phyloP scores from a whole-genome alignment of 352 stramenopile genomes.

The Phytopythium chamaehyphon region DNA sequence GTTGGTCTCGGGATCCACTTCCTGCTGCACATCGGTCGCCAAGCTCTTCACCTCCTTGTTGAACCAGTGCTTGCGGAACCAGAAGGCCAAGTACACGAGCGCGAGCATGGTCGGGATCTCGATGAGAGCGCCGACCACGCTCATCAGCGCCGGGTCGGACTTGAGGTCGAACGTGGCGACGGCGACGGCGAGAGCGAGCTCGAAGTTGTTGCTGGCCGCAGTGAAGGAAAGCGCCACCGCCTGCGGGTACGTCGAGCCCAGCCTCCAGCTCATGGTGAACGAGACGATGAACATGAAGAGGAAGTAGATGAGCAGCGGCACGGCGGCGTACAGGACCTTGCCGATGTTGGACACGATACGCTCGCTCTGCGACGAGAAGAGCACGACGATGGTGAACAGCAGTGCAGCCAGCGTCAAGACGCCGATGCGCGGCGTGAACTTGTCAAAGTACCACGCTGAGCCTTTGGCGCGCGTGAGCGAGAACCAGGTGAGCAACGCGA shows the following conservation, averaged over 20 bases:
- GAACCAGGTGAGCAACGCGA: conserved; percentile 33
- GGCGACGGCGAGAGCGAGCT: conserved; percentile 58
- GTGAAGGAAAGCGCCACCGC: conserved; percentile 49
- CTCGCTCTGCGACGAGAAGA: conserved; percentile 60
- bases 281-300: conserved; percentile 50
- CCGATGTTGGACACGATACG: conserved; percentile 48
- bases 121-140: conserved; percentile 60
- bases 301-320: conserved; percentile 60
- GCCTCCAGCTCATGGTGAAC: conserved; percentile 25
- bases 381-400: conserved; percentile 61
- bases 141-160: conserved; percentile 67
- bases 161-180: conserved; percentile 63
- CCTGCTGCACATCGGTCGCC: not conserved
- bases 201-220: conserved; percentile 77
- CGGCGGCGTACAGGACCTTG: conserved; percentile 51
- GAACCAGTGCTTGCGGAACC: conserved; percentile 17
- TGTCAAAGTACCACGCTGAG: conserved; percentile 33
- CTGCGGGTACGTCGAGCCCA: conserved; percentile 40
- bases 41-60: not conserved
- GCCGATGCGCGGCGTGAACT: conserved; percentile 40
- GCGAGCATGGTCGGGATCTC: conserved; percentile 73
- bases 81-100: conserved; percentile 46
- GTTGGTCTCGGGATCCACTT: not conserved
- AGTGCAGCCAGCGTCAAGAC: conserved; percentile 46
- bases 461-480: conserved; percentile 31